Evolutionary conservation across 371 early-diverging fungal genomes (phyloP), one percentile per base, ranked within the genome.

Genomic region (Phascolomyces articulosus): DNA sequence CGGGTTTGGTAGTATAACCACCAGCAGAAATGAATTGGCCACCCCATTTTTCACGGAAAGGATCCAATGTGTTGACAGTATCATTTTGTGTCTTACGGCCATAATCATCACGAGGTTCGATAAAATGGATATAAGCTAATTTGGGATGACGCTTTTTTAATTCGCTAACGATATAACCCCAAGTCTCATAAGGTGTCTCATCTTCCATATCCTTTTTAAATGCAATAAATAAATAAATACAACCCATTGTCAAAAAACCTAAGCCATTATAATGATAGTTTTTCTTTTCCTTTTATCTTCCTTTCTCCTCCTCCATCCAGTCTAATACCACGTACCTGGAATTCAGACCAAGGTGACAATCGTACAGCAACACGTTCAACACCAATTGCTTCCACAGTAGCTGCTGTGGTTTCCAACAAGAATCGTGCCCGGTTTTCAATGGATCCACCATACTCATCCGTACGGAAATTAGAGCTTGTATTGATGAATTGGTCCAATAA

Each of bases 401-500:
- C 79, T 11, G 74, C 61, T 21, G 80, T 54, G 23, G 82, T 63
- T 54, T 86, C 85, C 0, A 73, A 49, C 8, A 70, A 51, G 58
- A 88, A 82, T 16, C 87, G 77, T 28, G 69, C 31, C 0, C 87
- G 79, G 71, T 87, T 87, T 60, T 86, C 82, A 40, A 77, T 62
- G 8, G 74, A 70, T 13, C 85, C 86, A 28, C 85, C 84, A 66
- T 87, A 90, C 16, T 75, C 67, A 69, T 90, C 91, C 0, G 83
- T 84, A 34, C 92, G 82, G 18, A 70, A 40, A 66, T 90, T 92
- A 29, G 28, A 47, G 26, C 58, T 44, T 2, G 49, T 58, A 29
- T 70, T 62, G 18, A 66, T 41, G 48, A 90, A 68, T 47, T 85
- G 82, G 54, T 83, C 75, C 49, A 87, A 44, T 55, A 91, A 69